Base-by-base conservation (phyloP, 2,329 filamentous ascomycete species). In the Aspergillus awamori region DNA sequence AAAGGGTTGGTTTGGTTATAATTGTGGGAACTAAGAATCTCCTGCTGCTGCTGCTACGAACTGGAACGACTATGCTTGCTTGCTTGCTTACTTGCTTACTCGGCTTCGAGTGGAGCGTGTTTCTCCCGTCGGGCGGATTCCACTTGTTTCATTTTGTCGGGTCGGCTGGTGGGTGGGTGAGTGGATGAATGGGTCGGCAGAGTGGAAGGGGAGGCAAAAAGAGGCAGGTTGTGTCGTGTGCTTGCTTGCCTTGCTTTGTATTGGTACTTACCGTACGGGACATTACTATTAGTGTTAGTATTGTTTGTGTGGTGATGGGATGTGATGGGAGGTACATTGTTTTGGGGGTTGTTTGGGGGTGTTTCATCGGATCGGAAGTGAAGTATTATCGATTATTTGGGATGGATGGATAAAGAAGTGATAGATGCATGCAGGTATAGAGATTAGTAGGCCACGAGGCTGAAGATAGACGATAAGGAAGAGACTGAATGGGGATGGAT, bases 391-490 rank as follows among this genome's bases (percentile, higher is more conserved):
- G 6, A 13, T 28, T 8, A 24, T 13, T 10, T 47, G 11, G 20
- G 20, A 47, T 15, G 6, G 17, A 41, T n/a, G 39, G 15, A 43
- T n/a, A 24, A 49, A 28, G 45, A 49, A 30, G 11, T 8, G 10
- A 22, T 48, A 13, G 45, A 15, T 48, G 6, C 11, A 7, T 22
- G 8, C 28, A 13, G 24, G 13, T 17, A 49, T 11, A 30, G 20
- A 28, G 1, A 20, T 20, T 20, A 20, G 5, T 36, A 36, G 33
- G 33, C 26, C 26, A 30, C 47, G 47, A 51, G 47, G 47, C 47
- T 51, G 47, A 51, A 51, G 47, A 51, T 51, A 51, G 47, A 51
- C 24, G 47, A 51, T 51, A 51, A 51, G 47, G 20, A 4, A 36
- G 33, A 36, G 10, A 36, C 11, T 13, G 33, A 36, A 13, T 13